A percentile compares a stretch with the other conserved stretches of the same genome.
Evolutionary conservation across 768 basidiomycete genomes (phyloP).

Genomic region (Rhodotorula kratochvilovae): DNA sequence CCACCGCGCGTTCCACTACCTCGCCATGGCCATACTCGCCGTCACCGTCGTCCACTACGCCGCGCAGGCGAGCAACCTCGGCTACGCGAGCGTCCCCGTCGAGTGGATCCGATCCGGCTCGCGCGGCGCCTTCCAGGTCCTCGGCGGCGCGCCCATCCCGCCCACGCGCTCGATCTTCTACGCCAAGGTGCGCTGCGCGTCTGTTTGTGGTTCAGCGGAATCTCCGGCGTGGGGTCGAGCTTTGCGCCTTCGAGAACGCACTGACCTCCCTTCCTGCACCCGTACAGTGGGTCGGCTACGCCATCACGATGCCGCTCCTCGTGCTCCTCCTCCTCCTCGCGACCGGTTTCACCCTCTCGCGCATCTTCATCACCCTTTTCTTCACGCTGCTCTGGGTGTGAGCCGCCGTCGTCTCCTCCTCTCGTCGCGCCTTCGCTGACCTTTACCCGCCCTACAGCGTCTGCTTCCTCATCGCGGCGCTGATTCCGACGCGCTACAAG

Average conservation of each 20-base stretch:
- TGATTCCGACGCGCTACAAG: constrained; percentile 19
- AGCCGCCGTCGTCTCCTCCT: neutral
- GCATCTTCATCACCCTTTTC: constrained; percentile 25
- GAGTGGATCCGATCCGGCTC: constrained; percentile 15
- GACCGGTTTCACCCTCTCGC: constrained; percentile 20
- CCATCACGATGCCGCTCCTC: constrained; percentile 8
- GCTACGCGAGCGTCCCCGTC: constrained; percentile 9
- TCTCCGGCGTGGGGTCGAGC: neutral
- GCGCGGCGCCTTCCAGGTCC: constrained; percentile 14
- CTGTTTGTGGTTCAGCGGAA: no score
- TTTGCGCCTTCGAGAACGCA: no score
- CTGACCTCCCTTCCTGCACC: neutral
- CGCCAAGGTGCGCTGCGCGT: neutral
- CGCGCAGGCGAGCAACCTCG: constrained; percentile 13
- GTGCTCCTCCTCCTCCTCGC: constrained; percentile 22
- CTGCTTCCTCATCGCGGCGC: constrained; percentile 15
- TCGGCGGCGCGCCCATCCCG: constrained; percentile 3
- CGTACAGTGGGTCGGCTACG: constrained; percentile 14
- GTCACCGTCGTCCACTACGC: constrained; percentile 13
- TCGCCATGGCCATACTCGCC: constrained; percentile 15
- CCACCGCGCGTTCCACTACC: constrained; percentile 16
- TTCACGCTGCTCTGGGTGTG: constrained; percentile 2
- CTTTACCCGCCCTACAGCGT: neutral
- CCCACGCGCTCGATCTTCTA: constrained; percentile 22
- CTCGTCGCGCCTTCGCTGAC: no score